These are phyloP conservation scores for Botryotinia globosa DNA, from an alignment of 2,329 filamentous ascomycete genomes.

Conservation along the genomic window DNA sequence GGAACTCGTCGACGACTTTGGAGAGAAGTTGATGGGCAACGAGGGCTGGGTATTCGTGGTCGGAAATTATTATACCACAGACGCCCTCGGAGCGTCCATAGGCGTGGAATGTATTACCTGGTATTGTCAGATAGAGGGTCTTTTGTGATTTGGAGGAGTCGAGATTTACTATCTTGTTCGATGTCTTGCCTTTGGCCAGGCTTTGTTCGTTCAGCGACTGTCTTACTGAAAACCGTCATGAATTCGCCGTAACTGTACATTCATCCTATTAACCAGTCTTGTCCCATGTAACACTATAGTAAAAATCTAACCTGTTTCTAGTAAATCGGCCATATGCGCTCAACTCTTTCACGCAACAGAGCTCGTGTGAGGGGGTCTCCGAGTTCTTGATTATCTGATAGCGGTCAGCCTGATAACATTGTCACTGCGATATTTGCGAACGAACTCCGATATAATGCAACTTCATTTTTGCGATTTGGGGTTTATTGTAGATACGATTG, in stretches of 20 bases:
- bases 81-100: conserved; percentile 73
- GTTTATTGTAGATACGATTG: not conserved
- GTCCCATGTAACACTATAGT: not conserved
- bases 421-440: conserved; percentile 26
- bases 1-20: conserved; percentile 86
- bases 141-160: not conserved
- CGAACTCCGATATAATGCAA: conserved; percentile 81
- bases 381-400: conserved; percentile 78
- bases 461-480: conserved; percentile 63
- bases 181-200: conserved; percentile 83
- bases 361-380: conserved; percentile 70
- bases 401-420: conserved; percentile 30
- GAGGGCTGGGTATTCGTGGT: conserved; percentile 70
- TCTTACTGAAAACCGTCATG: conserved; percentile 83
- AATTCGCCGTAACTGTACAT: conserved; percentile 53
- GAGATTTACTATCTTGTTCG: conserved; percentile 66
- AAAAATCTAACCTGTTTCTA: conserved; percentile 11
- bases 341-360: conserved; percentile 74
- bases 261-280: not conserved
- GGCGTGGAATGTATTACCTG: conserved; percentile 73
- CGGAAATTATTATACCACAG: conserved; percentile 73
- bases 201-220: conserved; percentile 79
- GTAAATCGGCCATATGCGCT: conserved; percentile 45
- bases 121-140: conserved; percentile 21
- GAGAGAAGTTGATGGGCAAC: conserved; percentile 84